Conservation (phyloP, 805 yeast species). For the Zygosaccharomyces siamensis region DNA sequence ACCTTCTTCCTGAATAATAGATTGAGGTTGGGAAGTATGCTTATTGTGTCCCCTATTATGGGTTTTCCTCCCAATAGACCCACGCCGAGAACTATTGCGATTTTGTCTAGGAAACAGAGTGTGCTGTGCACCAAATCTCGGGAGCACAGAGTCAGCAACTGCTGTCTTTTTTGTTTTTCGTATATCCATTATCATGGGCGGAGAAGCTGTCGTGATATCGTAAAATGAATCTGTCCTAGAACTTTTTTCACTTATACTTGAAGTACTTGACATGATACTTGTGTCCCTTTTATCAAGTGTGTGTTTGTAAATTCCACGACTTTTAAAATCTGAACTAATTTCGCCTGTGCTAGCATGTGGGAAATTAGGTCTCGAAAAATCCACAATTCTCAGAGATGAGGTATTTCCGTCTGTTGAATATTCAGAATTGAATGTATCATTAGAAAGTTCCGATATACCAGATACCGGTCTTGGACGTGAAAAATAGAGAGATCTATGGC, state of each 20-base stretch:
- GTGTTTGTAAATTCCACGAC: constrained; percentile 9
- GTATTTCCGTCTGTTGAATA: constrained; percentile 40
- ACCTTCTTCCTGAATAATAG: constrained; percentile 33
- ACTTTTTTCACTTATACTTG: constrained; percentile 38
- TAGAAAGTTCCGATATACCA: constrained; percentile 45
- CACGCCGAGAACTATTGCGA: constrained; percentile 15
- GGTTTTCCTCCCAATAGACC: constrained; percentile 19
- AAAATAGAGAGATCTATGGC: constrained; percentile 12
- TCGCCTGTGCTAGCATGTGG: constrained; percentile 12
- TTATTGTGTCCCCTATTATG: constrained; percentile 22
- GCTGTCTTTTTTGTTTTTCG: constrained; percentile 15
- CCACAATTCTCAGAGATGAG: constrained; percentile 12
- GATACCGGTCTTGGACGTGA: constrained; percentile 45
- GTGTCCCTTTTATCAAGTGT: constrained; percentile 32
- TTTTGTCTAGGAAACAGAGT: constrained; percentile 17
- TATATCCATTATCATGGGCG: constrained; percentile 21
- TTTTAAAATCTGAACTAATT: constrained; percentile 10
- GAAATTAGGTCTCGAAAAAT: constrained; percentile 9
- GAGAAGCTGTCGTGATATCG: constrained; percentile 36
- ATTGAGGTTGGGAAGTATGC: constrained; percentile 21
- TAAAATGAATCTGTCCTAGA: constrained; percentile 40
- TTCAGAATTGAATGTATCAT: constrained; percentile 46
- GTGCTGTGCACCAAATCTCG: constrained; percentile 22
- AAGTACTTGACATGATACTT: constrained; percentile 37
- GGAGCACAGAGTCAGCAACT: constrained; percentile 21